A percentile compares a stretch with the other conserved stretches of the same genome.
Evolutionary conservation across 2,329 filamentous ascomycete genomes (phyloP).

Genomic region (Lasiodiplodia citricola): DNA sequence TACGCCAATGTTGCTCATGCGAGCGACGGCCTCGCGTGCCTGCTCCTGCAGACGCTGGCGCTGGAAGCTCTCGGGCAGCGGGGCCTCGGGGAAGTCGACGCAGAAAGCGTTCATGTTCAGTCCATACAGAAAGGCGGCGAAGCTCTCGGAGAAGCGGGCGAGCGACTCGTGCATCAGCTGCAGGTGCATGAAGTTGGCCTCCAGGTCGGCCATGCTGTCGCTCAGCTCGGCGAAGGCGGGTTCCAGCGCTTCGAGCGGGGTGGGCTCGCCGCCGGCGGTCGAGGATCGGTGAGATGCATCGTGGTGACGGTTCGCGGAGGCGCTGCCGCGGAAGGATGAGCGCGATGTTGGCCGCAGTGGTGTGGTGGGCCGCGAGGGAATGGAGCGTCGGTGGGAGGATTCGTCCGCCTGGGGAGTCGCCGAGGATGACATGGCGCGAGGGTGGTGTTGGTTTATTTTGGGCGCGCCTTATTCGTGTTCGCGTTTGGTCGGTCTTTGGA

Average conservation of each 20-base stretch:
- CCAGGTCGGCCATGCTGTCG: conserved; percentile 92
- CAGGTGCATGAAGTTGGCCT: conserved; percentile 97
- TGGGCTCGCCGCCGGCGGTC: conserved; percentile 57
- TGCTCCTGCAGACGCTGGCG: conserved; percentile 54
- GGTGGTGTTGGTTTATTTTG: neutral
- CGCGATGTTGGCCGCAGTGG: conserved; percentile 89
- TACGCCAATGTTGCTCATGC: conserved; percentile 2
- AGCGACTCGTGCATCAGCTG: conserved; percentile 96
- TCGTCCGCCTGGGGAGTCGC: conserved; percentile 29
- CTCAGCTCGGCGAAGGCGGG: conserved; percentile 91
- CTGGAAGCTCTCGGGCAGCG: conserved; percentile 81
- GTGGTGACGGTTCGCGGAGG: conserved; percentile 48
- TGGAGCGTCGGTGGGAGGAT: conserved; percentile 50
- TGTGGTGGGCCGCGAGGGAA: conserved; percentile 80
- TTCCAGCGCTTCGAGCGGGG: conserved; percentile 81
- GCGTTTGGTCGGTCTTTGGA: neutral
- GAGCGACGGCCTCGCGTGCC: conserved; percentile 46
- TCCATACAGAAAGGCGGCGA: conserved; percentile 93
- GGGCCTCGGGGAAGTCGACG: conserved; percentile 95
- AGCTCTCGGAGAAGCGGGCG: conserved; percentile 91
- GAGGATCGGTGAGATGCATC: conserved; percentile 40
- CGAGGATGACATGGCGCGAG: conserved; percentile 30
- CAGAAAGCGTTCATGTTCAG: conserved; percentile 99
- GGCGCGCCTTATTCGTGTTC: neutral
- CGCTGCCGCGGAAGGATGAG: conserved; percentile 76